Base-by-base conservation (phyloP, 2,329 filamentous ascomycete genomes). In the Exophiala alcalophila region DNA sequence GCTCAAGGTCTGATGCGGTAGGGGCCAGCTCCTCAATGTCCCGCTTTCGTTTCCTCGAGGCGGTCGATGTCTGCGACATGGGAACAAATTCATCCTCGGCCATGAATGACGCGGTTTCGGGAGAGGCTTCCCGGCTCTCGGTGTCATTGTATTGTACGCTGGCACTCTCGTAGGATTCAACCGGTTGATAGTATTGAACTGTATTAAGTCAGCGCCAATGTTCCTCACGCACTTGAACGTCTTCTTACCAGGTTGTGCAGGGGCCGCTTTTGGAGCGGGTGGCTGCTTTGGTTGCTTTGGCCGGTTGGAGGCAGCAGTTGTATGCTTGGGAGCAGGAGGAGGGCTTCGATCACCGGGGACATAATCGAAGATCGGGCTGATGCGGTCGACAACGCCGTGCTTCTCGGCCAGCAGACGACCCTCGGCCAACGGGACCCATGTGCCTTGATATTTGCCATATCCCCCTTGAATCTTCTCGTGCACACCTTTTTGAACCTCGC, bases 391-490 rank as follows among this genome's bases (percentile, higher is more conserved):
- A 38, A 95, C 77, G 52, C 85, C 86, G 64, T 97, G 95, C 56
- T 90, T 84, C 55, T 85, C 81, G 24, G 92, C 92, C 23, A 98
- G 80, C 49, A 78, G 70, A 55, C 89, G 80, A 43, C 89, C 92
- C 51, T 86, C 80, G 10, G 82, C 76, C 5, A 98, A 77, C 5
- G 92, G 92, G 35, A 98, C 92, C 90, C 92, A 98, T 36, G 92
- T 98, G 59, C 92, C 86, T 72, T 98, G 92, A 57, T 97, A 98
- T 79, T 97, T 97, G 59, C 92, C 92, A 65, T 97, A 97, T 11
- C 92, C 92, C 53, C 91, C 92, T 63, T 98, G 92, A 4, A 98
- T 90, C 70, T 98, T 98, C 69, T 97, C 92, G 62, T 98, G 92
- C 4, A 85, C 77, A 29, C 94, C 91, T 65, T 95, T 96, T 61